Base-by-base conservation (phyloP, 345 rosid genomes). In the Balakata baccata region DNA sequence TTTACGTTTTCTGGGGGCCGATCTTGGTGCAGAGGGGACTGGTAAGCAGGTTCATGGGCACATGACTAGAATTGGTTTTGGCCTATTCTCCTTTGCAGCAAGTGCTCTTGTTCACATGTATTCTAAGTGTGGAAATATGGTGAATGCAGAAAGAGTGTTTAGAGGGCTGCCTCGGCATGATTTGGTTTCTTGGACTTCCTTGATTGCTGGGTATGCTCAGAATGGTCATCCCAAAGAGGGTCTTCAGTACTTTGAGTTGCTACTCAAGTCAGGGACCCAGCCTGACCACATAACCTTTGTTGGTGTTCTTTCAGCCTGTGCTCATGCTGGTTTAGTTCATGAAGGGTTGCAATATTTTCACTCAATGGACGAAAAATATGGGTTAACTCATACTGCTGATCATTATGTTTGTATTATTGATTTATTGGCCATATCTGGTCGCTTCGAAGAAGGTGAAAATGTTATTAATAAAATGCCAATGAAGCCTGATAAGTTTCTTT, bases 101-200 rank as follows among this genome's bases (percentile, higher is more conserved):
- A 89, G 94, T 69, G 86, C 98, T 23, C 92, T 91, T 71, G 97
- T 92, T 75, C 88, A 90, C 57, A 89, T 90, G 97, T 94, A 94
- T 53, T 83, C 93, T 6, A 94, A 89, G 82, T 94, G 94, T 81
- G 98, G 93, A 34, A 89, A 84, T 81, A 82, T 85, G 41, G 87
- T 87, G 69, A 86, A 69, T 29, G 97, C 97, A 5, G 88, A 79
- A 82, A 81, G 80, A 63, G 92, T 88, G 13, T 83, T 94, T 29
- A 80, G 82, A 75, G 84, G 80, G 70, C 81, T 83, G 79, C 82
- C 83, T 64, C 57, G 53, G 59, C 93, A 88, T 0, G 86, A 92
- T 85, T 82, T 92, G 71, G 91, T 92, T 75, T 87, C 90, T 2
- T 94, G 92, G 96, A 94, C 98, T 71, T 87, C 90, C 38, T 83